These are phyloP conservation scores for Discostella pseudostelligera DNA, from an alignment of 108 stramenopile genomes.

Conservation along the genomic window DNA sequence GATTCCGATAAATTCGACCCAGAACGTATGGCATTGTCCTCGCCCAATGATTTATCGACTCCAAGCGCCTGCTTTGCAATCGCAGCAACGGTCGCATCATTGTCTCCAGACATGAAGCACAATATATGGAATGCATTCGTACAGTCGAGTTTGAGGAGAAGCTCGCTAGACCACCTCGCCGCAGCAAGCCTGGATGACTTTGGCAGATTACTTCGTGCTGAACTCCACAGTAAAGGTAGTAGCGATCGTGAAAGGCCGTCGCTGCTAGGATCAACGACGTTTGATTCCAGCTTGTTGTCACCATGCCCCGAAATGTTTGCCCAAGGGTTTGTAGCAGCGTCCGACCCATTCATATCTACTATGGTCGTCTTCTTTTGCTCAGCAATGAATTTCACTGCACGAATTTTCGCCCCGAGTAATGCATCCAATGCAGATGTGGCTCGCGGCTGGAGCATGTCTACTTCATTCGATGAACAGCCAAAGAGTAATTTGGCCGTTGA, in stretches of 20 bases:
- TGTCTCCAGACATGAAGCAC: conserved; percentile 77
- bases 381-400: conserved; percentile 35
- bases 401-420: conserved; percentile 58
- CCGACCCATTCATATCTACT: background rate
- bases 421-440: conserved; percentile 78
- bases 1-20: conserved; percentile 10
- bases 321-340: conserved; percentile 52
- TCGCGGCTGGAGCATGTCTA: conserved; percentile 62
- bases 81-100: conserved; percentile 66
- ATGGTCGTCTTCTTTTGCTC: conserved; percentile 6
- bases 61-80: conserved; percentile 69
- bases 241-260: conserved; percentile 46
- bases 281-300: background rate
- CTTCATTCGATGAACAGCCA: conserved; percentile 70
- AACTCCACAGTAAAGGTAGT: conserved; percentile 67
- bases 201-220: conserved; percentile 55
- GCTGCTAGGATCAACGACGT: conserved; percentile 2
- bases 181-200: conserved; percentile 76
- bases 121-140: conserved; percentile 67
- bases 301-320: conserved; percentile 11
- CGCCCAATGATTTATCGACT: conserved; percentile 36
- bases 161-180: conserved; percentile 70
- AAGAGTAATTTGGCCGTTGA: conserved; percentile 66
- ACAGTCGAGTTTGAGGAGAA: conserved; percentile 52
- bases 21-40: conserved; percentile 10